Percentiles rank a stretch among this genome's conserved stretches.
phyloP scores from a whole-genome alignment of 805 yeast species.

The Candida quercuum region DNA sequence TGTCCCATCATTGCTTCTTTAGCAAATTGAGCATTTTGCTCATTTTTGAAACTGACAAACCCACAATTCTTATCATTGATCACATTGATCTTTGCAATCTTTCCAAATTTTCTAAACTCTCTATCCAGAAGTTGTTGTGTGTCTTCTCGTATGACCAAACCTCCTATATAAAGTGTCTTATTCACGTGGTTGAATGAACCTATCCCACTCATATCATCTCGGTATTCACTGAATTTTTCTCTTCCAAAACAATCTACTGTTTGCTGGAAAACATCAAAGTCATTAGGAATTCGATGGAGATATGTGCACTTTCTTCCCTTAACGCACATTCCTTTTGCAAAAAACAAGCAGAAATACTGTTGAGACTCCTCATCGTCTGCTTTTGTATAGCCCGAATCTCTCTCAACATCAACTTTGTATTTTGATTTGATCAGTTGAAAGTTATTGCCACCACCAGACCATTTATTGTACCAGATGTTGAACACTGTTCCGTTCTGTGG shows the following conservation, averaged over 20 bases:
- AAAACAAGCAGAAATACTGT: constrained; percentile 68
- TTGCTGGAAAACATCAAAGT: constrained; percentile 50
- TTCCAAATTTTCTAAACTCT: constrained; percentile 73
- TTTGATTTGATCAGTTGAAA: constrained; percentile 42
- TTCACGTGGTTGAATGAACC: constrained; percentile 74
- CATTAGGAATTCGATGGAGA: constrained; percentile 70
- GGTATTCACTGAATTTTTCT: constrained; percentile 71
- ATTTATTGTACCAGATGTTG: constrained; percentile 83
- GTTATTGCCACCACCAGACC: constrained; percentile 58
- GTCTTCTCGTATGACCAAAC: constrained; percentile 36
- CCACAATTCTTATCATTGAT: constrained; percentile 64
- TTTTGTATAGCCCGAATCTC: constrained; percentile 72
- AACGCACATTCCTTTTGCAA: constrained; percentile 85
- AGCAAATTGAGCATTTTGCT: constrained; percentile 85
- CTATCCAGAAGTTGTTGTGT: constrained; percentile 32
- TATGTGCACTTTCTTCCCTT: constrained; percentile 73
- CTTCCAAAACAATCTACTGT: constrained; percentile 90
- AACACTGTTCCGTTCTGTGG: constrained; percentile 77
- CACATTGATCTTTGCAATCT: constrained; percentile 59
- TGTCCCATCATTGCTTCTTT: constrained; percentile 93
- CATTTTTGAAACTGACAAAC: constrained; percentile 66
- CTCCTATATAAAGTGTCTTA: constrained; percentile 73
- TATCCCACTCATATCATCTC: constrained; percentile 93
- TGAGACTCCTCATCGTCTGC: constrained; percentile 43
- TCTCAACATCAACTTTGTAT: constrained; percentile 50